Evolutionary conservation across 169 alveolate species (phyloP), one percentile per base, ranked within the genome.

Genomic region (Eimeria sp.): DNA sequence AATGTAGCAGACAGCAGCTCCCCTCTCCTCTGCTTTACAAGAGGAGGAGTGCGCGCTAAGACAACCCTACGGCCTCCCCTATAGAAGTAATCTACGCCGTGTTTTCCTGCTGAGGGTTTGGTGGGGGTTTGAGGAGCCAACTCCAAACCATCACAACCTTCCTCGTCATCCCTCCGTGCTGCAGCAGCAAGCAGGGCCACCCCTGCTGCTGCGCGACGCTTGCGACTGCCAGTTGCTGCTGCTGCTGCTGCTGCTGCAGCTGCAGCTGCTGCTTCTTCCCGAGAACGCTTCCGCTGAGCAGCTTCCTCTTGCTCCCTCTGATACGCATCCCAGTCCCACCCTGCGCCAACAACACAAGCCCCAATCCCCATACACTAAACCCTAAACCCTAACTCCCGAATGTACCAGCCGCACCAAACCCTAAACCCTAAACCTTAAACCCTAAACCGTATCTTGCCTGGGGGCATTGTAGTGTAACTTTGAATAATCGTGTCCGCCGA

Each of bases 301-400:
- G 83, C 83, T 90, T 72, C 57, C 27, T 91, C 95, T 20, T 91
- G 83, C 82, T 91, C 83, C 95, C 83, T 67, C 90, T 91, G 95
- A 51, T 75, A 91, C 58, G 95, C 95, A 65, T 47, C 89, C 95
- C 95, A 91, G 67, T 91, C 95, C 95, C 95, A 91, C 20, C 95
- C 95, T 91, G 82, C n/a, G 34, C 34, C 16, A 2, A 73, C n/a
- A 73, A 47, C 58, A 63, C 20, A 78, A 78, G 0, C 89, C 65
- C 89, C 47, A 78, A 47, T 45, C 89, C 58, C 89, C 16, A 13
- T 9, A 78, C 65, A 34, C 65, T 45, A 78, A 40, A 73, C 84
- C 84, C 84, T 73, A 72, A 27, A 72, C 82, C 82, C 82, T 4
- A 72, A 72, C 13, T 20, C 82, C 82, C 20, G 0, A 61, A 61